Base-by-base conservation (phyloP, 345 rosid species). In the Eucalyptus coolabah region DNA sequence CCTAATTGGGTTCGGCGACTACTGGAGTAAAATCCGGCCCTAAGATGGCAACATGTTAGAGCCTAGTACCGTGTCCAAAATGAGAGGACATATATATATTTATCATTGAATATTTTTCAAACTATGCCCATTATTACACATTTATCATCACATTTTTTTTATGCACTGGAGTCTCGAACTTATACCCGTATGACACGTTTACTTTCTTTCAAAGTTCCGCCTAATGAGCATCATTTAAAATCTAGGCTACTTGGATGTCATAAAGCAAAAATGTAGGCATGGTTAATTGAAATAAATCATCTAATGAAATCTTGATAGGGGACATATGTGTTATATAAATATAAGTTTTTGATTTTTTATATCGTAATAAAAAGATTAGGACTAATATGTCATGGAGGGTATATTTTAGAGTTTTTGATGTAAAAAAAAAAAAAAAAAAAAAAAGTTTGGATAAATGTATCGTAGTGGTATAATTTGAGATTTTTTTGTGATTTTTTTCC, bases 221-320 rank as follows among this genome's bases (percentile, higher is more conserved):
- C 67, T 18, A 12, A 60, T 60, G 67, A 60, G 7, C 32, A 28
- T 0, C 67, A 10, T 60, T 60, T 56, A 26, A 60, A 60, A 26
- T 60, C 1, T 1, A 0, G 2, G 0, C 16, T 60, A 26, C 32
- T 11, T 1, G 15, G 7, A 59, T 59, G 30, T 0, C 2, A 23
- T 0, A 54, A 54, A 17, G 5, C 60, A 23, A 24, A 24, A 0
- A 10, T 24, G 7, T 12, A 26, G 67, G 30, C 1, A 60, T 60
- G 16, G 8, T 59, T 26, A 11, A 59, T 24, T 11, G 14, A 1
- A 59, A 17, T 50, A 50, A 11, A 28, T 60, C 4, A 28, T 28
- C 0, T 28, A 4, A 60, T 11, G 2, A 0, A 60, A 60, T 60
- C 0, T 60, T 28, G 4, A 28, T 28, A 5, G 4, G 28, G 0